Evolutionary conservation across 2,329 filamentous ascomycete genomes (phyloP).

Genomic region (Ceratocystis smalleyi): DNA sequence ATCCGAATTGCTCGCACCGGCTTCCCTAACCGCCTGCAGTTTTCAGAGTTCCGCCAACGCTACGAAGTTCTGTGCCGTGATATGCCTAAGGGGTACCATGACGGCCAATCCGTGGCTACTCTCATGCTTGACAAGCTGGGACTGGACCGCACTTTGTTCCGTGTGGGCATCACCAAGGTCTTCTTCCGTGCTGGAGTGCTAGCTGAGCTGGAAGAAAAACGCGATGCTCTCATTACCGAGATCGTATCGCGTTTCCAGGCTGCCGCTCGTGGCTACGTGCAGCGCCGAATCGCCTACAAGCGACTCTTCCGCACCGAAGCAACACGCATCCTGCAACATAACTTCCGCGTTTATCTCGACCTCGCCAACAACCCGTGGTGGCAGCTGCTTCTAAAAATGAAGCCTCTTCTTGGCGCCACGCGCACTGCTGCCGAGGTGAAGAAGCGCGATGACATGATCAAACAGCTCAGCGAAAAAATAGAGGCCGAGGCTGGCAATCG

Average conservation of each 20-base stretch:
- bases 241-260: constrained; percentile 93
- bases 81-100: constrained; percentile 80
- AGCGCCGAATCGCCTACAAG: constrained; percentile 80
- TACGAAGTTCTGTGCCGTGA: constrained; percentile 86
- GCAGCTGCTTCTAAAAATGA: constrained; percentile 89
- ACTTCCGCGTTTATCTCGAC: constrained; percentile 82
- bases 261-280: constrained; percentile 74
- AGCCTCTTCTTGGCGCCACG: constrained; percentile 81
- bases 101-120: constrained; percentile 70
- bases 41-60: constrained; percentile 83
- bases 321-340: constrained; percentile 83
- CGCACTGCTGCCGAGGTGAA: constrained; percentile 87
- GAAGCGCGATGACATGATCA: constrained; percentile 85
- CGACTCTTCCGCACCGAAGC: constrained; percentile 87
- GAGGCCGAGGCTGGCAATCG: constrained; percentile 57
- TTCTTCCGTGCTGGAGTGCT: constrained; percentile 95
- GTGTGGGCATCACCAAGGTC: constrained; percentile 89
- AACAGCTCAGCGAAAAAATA: constrained; percentile 72
- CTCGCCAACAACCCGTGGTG: constrained; percentile 94
- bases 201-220: constrained; percentile 89
- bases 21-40: constrained; percentile 84
- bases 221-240: constrained; percentile 79
- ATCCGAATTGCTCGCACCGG: constrained; percentile 94
- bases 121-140: constrained; percentile 82
- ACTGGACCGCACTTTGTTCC: constrained; percentile 72